These are phyloP conservation scores for Torrubiella hemipterigena DNA, from an alignment of 2,329 filamentous ascomycete genomes.

Conservation along the genomic window DNA sequence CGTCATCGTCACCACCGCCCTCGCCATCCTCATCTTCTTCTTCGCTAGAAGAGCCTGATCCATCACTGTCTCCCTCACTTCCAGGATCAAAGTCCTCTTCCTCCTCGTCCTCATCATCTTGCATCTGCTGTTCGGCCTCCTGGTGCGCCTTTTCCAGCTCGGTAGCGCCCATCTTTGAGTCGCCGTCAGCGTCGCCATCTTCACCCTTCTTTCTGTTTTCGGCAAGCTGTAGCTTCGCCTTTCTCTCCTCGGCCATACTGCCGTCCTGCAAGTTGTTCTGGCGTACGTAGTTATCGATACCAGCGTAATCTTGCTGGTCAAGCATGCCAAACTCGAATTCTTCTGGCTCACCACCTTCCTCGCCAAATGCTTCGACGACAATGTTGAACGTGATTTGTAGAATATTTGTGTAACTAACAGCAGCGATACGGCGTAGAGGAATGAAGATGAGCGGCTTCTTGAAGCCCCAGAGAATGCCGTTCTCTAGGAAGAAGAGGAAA, in stretches of 20 bases:
- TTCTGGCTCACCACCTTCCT: conserved; percentile 35
- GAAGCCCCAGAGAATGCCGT: conserved; percentile 57
- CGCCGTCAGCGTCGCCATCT: conserved; percentile 24
- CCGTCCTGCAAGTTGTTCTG: conserved; percentile 50
- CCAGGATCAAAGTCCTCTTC: conserved; percentile 58
- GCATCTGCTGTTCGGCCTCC: conserved; percentile 39
- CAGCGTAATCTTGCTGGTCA: conserved; percentile 54
- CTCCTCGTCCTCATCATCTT: conserved; percentile 48
- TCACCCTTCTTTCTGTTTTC: conserved; percentile 43
- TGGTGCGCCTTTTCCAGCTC: conserved; percentile 36
- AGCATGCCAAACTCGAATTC: conserved; percentile 59
- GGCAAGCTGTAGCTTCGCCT: conserved; percentile 49
- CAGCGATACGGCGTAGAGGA: conserved; percentile 45
- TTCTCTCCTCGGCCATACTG: conserved; percentile 56
- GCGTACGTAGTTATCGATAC: conserved; percentile 53
- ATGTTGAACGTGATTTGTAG: conserved; percentile 59
- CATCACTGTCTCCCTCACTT: conserved; percentile 46
- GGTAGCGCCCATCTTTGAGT: conserved; percentile 27
- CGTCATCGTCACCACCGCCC: conserved; percentile 28
- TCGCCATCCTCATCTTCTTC: conserved; percentile 42
- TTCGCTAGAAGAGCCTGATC: conserved; percentile 37
- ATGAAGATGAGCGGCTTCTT: conserved; percentile 58
- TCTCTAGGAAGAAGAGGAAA: conserved; percentile 54
- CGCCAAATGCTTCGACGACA: conserved; percentile 45
- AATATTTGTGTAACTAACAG: conserved; percentile 56